A percentile compares a stretch with the other conserved stretches of the same genome.
phyloP scores from a whole-genome alignment of 1,139 yeast species.

The Arxiozyma slooffiae region DNA sequence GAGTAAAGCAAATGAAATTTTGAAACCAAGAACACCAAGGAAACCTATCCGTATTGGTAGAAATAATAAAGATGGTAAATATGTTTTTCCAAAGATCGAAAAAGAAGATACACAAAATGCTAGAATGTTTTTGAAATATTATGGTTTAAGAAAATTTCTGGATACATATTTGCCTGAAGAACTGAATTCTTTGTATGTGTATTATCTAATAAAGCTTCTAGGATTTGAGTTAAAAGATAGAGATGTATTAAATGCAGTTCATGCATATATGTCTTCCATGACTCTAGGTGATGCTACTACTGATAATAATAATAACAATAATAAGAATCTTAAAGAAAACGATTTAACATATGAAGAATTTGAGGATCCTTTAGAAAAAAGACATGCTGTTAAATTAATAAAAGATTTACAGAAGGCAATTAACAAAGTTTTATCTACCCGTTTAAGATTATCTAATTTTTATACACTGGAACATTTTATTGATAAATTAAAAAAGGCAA shows the following conservation, averaged over 20 bases:
- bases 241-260: conserved; percentile 33
- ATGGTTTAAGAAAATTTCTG: conserved; percentile 52
- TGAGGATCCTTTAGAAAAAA: conserved; percentile 35
- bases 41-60: conserved; percentile 21
- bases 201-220: conserved; percentile 39
- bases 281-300: conserved; percentile 2
- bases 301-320: conserved; percentile 8
- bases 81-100: conserved; percentile 30
- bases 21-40: conserved; percentile 14
- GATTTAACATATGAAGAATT: conserved; percentile 17
- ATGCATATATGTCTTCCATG: conserved; percentile 22
- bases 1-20: conserved; percentile 4
- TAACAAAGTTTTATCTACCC: conserved; percentile 45
- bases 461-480: conserved; percentile 54
- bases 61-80: conserved; percentile 26
- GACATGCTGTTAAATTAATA: conserved; percentile 41
- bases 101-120: conserved; percentile 41
- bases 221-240: conserved; percentile 44
- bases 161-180: conserved; percentile 51
- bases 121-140: conserved; percentile 47
- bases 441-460: conserved; percentile 45
- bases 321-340: conserved; percentile 8
- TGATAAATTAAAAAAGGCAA: conserved; percentile 43
- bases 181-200: conserved; percentile 46
- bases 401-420: conserved; percentile 50